These are phyloP conservation scores for Platanthera zijinensis DNA, from an alignment of 106 monocot genomes.

Conservation along the genomic window DNA sequence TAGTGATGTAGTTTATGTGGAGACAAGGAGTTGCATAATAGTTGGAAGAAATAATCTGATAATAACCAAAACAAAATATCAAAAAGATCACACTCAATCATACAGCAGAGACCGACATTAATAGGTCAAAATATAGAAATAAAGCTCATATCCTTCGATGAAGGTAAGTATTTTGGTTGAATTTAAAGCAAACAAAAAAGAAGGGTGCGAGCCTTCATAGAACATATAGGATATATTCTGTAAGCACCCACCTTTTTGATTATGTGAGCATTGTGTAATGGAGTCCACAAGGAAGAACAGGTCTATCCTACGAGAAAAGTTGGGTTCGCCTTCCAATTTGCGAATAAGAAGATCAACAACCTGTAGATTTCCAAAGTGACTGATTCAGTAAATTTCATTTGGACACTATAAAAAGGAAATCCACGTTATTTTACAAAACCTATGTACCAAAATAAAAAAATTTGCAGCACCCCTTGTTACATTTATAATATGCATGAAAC, in stretches of 20 bases:
- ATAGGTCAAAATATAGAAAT: not conserved
- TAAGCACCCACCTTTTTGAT: constrained; percentile 60
- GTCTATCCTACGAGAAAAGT: constrained; percentile 71
- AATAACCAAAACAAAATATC: not conserved
- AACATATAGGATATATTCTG: not conserved
- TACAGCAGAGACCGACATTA: not conserved
- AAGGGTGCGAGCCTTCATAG: not conserved
- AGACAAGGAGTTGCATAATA: not conserved
- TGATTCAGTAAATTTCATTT: constrained; percentile 2
- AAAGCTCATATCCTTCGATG: not conserved
- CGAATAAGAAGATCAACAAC: constrained; percentile 78
- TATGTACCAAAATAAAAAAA: not conserved
- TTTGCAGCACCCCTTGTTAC: not conserved
- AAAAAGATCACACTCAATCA: not conserved
- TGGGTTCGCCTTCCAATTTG: constrained; percentile 76
- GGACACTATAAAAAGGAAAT: not conserved
- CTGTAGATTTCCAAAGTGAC: constrained; percentile 22
- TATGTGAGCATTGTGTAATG: constrained; percentile 85
- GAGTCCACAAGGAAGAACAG: constrained; percentile 94
- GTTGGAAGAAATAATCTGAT: not conserved
- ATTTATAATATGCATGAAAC: not conserved
- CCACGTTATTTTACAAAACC: not conserved
- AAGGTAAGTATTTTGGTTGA: not conserved
- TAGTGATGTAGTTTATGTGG: not conserved
- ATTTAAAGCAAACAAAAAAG: not conserved